A percentile compares a stretch with the other conserved stretches of the same genome.
phyloP scores from a whole-genome alignment of 2,329 filamentous ascomycete species.

The Beauveria bassiana region DNA sequence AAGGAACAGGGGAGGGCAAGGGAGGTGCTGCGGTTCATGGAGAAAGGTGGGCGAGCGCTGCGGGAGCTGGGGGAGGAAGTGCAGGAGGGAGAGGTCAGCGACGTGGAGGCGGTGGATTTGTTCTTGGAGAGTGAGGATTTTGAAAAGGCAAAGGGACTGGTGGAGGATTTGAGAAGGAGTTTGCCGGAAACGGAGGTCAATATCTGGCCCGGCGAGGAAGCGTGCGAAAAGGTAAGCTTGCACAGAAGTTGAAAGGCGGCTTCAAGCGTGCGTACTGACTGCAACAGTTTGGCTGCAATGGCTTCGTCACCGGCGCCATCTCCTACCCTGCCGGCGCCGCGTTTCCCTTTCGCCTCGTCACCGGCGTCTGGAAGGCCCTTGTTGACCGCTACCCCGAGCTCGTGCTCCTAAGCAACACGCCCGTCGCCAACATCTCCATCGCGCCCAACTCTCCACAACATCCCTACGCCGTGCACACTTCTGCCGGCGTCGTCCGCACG shows the following conservation, averaged over 20 bases:
- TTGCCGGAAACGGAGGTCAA: conserved; percentile 32
- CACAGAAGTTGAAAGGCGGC: too few relatives aligned
- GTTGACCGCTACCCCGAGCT: conserved; percentile 26
- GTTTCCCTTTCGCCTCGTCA: conserved; percentile 44
- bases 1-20: conserved; percentile 28
- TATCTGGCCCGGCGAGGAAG: conserved; percentile 27
- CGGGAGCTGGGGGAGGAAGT: conserved; percentile 30
- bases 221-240: conserved; percentile 21
- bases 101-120: conserved; percentile 40
- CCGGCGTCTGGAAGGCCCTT: conserved; percentile 35
- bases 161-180: conserved; percentile 27
- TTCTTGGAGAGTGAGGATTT: conserved; percentile 31
- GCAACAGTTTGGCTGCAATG: conserved; percentile 27
- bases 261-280: not conserved
- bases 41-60: conserved; percentile 33
- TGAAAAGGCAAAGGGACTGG: conserved; percentile 22
- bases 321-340: conserved; percentile 40
- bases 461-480: conserved; percentile 37
- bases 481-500: conserved; percentile 35
- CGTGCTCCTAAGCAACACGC: conserved; percentile 31
- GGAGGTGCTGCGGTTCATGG: conserved; percentile 35
- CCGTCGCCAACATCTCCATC: conserved; percentile 18
- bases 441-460: conserved; percentile 8
- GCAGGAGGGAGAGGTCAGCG: conserved; percentile 31
- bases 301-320: conserved; percentile 32